Evolutionary conservation across 129 eudicot genomes (phyloP).

Genomic region (Erigeron canadensis): DNA sequence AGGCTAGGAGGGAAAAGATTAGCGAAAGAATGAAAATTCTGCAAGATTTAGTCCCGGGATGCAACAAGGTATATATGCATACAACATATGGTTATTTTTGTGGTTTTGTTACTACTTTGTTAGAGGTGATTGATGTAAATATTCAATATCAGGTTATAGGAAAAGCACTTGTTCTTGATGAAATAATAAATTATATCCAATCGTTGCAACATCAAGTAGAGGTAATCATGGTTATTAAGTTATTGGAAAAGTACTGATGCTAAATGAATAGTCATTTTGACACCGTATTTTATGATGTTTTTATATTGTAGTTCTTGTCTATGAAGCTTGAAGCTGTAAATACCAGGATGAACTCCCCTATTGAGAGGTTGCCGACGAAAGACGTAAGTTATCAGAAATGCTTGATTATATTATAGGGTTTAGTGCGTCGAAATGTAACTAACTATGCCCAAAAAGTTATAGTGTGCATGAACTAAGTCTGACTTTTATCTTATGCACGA

Average conservation of each 20-base stretch:
- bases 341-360: conserved; percentile 52
- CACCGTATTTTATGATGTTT: not conserved
- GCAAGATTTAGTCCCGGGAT: conserved; percentile 97
- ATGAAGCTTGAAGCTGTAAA: conserved; percentile 98
- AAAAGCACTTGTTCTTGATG: conserved; percentile 96
- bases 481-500: no score
- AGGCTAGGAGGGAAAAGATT: conserved; percentile 90
- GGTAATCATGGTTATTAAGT: conserved; percentile 40
- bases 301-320: conserved; percentile 66
- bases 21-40: conserved; percentile 90
- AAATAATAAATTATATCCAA: conserved; percentile 89
- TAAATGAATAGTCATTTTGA: not conserved
- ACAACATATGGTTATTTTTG: not conserved
- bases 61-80: conserved; percentile 69
- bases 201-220: conserved; percentile 93
- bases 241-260: not conserved
- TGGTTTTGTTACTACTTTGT: not conserved
- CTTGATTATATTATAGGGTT: no score
- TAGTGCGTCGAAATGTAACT: no score
- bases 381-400: conserved; percentile 44
- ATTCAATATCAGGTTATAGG: conserved; percentile 68
- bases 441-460: no score
- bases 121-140: conserved; percentile 17
- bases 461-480: no score
- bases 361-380: conserved; percentile 67